These are phyloP conservation scores for Trichoderma oligosporum DNA, from an alignment of 2,329 filamentous ascomycete genomes.

Conservation along the genomic window DNA sequence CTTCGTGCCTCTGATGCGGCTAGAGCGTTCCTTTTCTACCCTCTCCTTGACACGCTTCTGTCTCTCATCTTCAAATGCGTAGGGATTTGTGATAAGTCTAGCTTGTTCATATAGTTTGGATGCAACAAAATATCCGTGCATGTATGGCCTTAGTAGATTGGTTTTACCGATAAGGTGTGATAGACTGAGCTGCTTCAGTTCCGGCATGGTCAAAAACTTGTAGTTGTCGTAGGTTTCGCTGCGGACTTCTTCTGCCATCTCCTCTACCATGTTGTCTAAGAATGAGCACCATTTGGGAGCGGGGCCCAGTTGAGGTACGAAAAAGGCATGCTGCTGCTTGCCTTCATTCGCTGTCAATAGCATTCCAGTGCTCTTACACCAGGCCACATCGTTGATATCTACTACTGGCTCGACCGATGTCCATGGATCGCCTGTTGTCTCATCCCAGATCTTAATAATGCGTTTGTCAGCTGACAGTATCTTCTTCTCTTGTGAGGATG, in stretches of 20 bases:
- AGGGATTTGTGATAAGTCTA: slow-evolving; percentile 85
- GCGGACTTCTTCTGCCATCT: slow-evolving; percentile 82
- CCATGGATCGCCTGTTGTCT: slow-evolving; percentile 78
- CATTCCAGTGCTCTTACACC: slow-evolving; percentile 91
- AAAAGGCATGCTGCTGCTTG: slow-evolving; percentile 89
- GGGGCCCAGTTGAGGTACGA: slow-evolving; percentile 87
- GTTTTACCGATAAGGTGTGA: slow-evolving; percentile 88
- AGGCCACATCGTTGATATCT: slow-evolving; percentile 90
- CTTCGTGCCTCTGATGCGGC: slow-evolving; percentile 87
- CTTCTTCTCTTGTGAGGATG: slow-evolving; percentile 73
- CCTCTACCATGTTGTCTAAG: slow-evolving; percentile 95
- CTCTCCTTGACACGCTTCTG: slow-evolving; percentile 89
- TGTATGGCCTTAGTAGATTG: slow-evolving; percentile 86
- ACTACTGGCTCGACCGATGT: slow-evolving; percentile 93
- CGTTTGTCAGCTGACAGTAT: slow-evolving; percentile 89
- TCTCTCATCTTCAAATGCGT: slow-evolving; percentile 87
- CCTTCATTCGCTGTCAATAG: slow-evolving; percentile 95
- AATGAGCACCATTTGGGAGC: slow-evolving; percentile 96
- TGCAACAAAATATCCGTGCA: slow-evolving; percentile 98
- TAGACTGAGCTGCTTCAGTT: slow-evolving; percentile 80
- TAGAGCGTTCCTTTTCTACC: slow-evolving; percentile 95
- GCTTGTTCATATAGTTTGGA: slow-evolving; percentile 96
- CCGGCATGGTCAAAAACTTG: slow-evolving; percentile 90
- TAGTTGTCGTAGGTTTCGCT: slow-evolving; percentile 96
- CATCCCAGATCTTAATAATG: slow-evolving; percentile 97